phyloP scores from a whole-genome alignment of 2,329 filamentous ascomycete species.

The Raffaelea ambrosiae region DNA sequence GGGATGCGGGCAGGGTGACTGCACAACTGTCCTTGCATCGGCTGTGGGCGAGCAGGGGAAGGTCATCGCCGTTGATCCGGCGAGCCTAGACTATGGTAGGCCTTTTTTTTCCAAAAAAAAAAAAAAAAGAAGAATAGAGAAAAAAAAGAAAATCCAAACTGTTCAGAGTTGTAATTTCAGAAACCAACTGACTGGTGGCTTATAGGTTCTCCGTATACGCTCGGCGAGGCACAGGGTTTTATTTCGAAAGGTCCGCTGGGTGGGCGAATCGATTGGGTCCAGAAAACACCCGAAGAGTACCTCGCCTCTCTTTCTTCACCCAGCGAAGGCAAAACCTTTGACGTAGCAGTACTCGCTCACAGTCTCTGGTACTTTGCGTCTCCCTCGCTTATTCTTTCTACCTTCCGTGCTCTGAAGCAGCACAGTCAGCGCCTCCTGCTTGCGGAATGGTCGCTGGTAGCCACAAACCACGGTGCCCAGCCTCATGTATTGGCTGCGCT shows the following conservation, averaged over 20 bases:
- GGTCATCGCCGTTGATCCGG: constrained; percentile 46
- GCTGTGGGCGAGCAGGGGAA: constrained; percentile 33
- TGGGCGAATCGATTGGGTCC: constrained; percentile 32
- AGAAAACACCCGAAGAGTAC: constrained; percentile 26
- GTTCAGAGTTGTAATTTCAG: too few species aligned
- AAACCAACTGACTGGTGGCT: neutral
- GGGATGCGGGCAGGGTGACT: constrained; percentile 52
- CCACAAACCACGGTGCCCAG: constrained; percentile 26
- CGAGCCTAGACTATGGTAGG: constrained; percentile 35
- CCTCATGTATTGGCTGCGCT: constrained; percentile 46
- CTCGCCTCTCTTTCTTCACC: constrained; percentile 13
- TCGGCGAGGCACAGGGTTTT: constrained; percentile 37
- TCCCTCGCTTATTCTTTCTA: constrained; percentile 22
- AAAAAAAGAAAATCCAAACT: too few species aligned
- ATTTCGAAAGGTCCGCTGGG: constrained; percentile 32
- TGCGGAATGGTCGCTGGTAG: constrained; percentile 37
- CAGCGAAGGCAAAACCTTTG: constrained; percentile 10
- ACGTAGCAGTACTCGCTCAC: constrained; percentile 40
- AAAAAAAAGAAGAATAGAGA: too few species aligned
- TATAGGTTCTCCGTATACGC: constrained; percentile 30
- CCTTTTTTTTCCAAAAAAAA: neutral
- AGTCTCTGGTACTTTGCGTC: constrained; percentile 45
- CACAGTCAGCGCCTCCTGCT: constrained; percentile 28
- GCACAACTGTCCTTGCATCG: constrained; percentile 43
- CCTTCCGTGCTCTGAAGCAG: constrained; percentile 26